Evolutionary conservation across 2,329 filamentous ascomycete genomes (phyloP).

Genomic region (Teratosphaeria pseudoeucalypti): DNA sequence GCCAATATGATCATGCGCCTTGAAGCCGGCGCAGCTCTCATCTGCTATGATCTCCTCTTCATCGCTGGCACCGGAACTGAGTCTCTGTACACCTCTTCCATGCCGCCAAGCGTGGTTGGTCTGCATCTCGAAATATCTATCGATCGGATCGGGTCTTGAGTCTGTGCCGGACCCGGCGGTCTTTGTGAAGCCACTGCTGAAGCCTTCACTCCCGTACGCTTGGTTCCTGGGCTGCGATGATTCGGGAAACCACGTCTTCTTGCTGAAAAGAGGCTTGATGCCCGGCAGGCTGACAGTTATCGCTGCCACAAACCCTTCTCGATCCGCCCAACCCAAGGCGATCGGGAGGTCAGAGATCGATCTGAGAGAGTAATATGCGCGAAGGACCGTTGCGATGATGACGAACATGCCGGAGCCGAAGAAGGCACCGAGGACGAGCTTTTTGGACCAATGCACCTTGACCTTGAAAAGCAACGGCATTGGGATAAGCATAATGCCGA

Average conservation of each 20-base stretch:
- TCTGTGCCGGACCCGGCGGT: background rate
- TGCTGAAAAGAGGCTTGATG: slow-evolving; percentile 43
- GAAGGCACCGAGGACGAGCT: slow-evolving; percentile 41
- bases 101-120: background rate
- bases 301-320: slow-evolving; percentile 44
- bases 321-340: slow-evolving; percentile 41
- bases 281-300: slow-evolving; percentile 45
- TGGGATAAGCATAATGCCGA: slow-evolving; percentile 49
- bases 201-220: background rate
- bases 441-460: slow-evolving; percentile 41
- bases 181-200: background rate
- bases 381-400: slow-evolving; percentile 36
- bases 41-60: background rate
- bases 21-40: background rate
- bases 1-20: background rate
- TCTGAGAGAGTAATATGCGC: slow-evolving; percentile 38
- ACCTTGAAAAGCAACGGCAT: slow-evolving; percentile 45
- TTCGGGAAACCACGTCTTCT: slow-evolving; percentile 10
- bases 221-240: background rate
- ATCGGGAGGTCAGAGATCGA: slow-evolving; percentile 28
- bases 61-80: background rate
- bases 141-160: background rate
- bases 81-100: background rate
- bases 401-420: slow-evolving; percentile 44
- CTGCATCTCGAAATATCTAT: background rate